These are phyloP conservation scores for Citrus medica DNA, from an alignment of 345 rosid species.

Conservation along the genomic window DNA sequence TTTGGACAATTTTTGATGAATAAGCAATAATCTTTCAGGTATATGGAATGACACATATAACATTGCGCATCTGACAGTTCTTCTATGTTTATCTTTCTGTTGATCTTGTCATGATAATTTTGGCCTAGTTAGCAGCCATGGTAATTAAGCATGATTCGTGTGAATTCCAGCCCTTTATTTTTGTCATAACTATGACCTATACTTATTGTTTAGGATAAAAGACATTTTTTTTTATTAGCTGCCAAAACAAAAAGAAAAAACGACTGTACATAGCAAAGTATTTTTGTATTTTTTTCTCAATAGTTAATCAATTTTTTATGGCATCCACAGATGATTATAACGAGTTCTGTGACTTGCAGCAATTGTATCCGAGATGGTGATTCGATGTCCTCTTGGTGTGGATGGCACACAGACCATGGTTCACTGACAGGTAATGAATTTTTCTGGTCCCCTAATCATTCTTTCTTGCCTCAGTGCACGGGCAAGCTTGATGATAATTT, in stretches of 20 bases:
- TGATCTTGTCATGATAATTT: neutral
- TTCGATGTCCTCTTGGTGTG: constrained; percentile 88
- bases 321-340: constrained; percentile 11
- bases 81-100: neutral
- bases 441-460: constrained; percentile 11
- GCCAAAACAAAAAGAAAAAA: neutral
- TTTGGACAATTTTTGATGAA: neutral
- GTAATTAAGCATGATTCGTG: neutral
- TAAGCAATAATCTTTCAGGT: neutral
- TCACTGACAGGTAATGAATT: constrained; percentile 63
- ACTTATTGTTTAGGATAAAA: neutral
- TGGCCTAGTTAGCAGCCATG: neutral
- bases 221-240: neutral
- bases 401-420: constrained; percentile 96
- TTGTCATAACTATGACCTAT: neutral
- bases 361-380: constrained; percentile 37
- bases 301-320: neutral
- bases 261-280: neutral
- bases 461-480: neutral
- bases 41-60: neutral
- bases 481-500: neutral
- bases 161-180: neutral
- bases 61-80: neutral
- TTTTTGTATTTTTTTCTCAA: neutral
- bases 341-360: constrained; percentile 35